Percentiles rank a stretch among this genome's conserved stretches.
phyloP scores from a whole-genome alignment of 140 eudicot species.

The Senecio squalidus region DNA sequence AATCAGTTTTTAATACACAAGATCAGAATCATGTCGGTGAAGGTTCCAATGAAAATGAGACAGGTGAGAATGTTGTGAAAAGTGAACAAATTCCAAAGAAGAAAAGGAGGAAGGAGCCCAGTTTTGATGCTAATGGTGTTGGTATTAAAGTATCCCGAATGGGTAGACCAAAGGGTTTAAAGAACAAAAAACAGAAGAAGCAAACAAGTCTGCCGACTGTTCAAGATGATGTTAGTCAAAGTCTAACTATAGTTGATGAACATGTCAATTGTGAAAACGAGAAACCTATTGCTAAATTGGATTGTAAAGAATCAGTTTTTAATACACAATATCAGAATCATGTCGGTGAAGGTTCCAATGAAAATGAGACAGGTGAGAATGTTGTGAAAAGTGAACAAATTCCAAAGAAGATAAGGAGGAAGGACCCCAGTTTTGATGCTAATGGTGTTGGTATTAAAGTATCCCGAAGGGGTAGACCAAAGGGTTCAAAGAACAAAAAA shows the following conservation, averaged over 20 bases:
- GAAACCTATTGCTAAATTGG: no score
- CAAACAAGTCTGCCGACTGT: no score
- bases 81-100: not conserved
- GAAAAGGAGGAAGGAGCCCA: not conserved
- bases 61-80: no score
- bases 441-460: constrained; percentile 7
- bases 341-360: constrained; percentile 19
- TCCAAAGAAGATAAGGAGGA: not conserved
- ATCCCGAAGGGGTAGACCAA: constrained; percentile 13
- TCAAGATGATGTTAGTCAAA: no score
- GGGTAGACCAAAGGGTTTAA: constrained; percentile 30
- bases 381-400: not conserved
- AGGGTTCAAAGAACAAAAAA: constrained; percentile 28
- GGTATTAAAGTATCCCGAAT: not conserved
- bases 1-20: not conserved
- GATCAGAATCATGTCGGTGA: constrained; percentile 11
- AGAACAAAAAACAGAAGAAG: constrained; percentile 10
- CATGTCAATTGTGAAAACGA: no score
- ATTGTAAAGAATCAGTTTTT: not conserved
- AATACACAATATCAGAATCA: no score
- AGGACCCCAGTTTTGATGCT: not conserved
- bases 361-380: no score
- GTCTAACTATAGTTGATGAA: no score
- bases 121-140: not conserved
- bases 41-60: no score